A percentile compares a stretch with the other conserved stretches of the same genome.
phyloP scores from a whole-genome alignment of 345 rosid genomes.

The Lepidium sativum region DNA sequence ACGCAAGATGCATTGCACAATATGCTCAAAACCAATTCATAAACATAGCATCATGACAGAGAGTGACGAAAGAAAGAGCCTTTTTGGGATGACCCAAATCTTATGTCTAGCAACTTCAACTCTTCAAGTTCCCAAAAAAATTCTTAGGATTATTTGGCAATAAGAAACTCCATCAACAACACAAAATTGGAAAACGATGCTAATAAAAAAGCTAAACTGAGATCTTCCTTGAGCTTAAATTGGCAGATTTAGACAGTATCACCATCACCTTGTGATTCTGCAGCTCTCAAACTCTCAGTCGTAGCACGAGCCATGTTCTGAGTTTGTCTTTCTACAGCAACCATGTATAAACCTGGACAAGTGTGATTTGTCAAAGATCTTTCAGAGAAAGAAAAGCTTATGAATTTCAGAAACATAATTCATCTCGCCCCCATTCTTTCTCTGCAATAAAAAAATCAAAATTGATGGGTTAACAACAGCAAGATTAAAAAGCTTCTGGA shows the following conservation, averaged over 20 bases:
- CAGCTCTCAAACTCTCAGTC: slow-evolving; percentile 51
- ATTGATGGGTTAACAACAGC: neutral
- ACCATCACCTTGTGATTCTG: slow-evolving; percentile 39
- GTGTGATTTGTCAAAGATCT: neutral
- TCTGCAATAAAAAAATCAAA: neutral
- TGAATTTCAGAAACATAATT: slow-evolving; percentile 7
- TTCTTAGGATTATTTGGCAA: slow-evolving; percentile 11
- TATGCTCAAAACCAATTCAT: too few relatives aligned
- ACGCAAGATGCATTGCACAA: slow-evolving; percentile 3
- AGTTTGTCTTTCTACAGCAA: slow-evolving; percentile 64
- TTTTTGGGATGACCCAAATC: slow-evolving; percentile 3
- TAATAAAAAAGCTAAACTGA: too few relatives aligned
- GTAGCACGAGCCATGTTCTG: slow-evolving; percentile 58
- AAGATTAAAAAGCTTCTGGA: neutral
- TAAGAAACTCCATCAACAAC: slow-evolving; percentile 19
- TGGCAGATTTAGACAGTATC: slow-evolving; percentile 41
- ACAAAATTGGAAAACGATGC: neutral
- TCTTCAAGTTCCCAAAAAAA: slow-evolving; percentile 3
- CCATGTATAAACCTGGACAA: slow-evolving; percentile 68
- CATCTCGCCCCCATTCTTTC: slow-evolving; percentile 34
- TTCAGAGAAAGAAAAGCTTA: neutral
- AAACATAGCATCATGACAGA: slow-evolving; percentile 18
- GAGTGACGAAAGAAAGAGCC: neutral
- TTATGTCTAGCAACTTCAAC: slow-evolving; percentile 22
- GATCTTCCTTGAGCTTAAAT: too few relatives aligned